Evolutionary conservation across 1,139 yeast species (phyloP).

Genomic region (Yamadazyma songkhlaensis): DNA sequence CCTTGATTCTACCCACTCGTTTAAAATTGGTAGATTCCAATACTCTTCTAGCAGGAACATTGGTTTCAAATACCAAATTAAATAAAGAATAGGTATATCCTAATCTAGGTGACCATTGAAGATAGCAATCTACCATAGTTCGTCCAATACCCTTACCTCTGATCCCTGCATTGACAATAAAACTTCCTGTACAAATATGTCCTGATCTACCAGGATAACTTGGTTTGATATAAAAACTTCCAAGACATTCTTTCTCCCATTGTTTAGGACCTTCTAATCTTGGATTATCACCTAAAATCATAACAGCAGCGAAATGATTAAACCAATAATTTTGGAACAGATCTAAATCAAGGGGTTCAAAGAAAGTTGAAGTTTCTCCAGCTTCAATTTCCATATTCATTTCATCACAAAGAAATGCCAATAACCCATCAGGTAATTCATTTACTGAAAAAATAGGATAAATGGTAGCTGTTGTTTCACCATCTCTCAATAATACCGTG

Average conservation of each 20-base stretch:
- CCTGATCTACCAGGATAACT: slow-evolving; percentile 91
- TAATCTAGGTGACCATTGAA: slow-evolving; percentile 87
- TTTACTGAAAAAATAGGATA: slow-evolving; percentile 72
- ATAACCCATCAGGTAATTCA: slow-evolving; percentile 70
- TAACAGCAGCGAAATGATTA: slow-evolving; percentile 77
- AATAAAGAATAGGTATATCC: slow-evolving; percentile 85
- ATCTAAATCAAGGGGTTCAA: slow-evolving; percentile 69
- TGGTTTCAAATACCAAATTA: slow-evolving; percentile 85
- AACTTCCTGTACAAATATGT: slow-evolving; percentile 89
- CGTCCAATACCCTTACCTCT: slow-evolving; percentile 92
- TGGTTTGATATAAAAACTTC: slow-evolving; percentile 79
- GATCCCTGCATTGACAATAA: slow-evolving; percentile 87
- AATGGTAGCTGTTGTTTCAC: slow-evolving; percentile 88
- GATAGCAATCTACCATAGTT: slow-evolving; percentile 75
- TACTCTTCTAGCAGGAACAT: slow-evolving; percentile 75
- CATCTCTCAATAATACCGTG: slow-evolving; percentile 80
- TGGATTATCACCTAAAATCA: slow-evolving; percentile 77
- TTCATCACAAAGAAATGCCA: slow-evolving; percentile 85
- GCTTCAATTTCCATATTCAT: slow-evolving; percentile 88
- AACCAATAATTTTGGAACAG: slow-evolving; percentile 86
- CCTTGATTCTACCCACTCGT: slow-evolving; percentile 72
- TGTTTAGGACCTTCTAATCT: slow-evolving; percentile 58
- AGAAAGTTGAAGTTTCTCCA: slow-evolving; percentile 85
- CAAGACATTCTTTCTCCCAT: slow-evolving; percentile 91
- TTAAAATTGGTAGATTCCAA: slow-evolving; percentile 79